Evolutionary conservation across 2,329 filamentous ascomycete species (phyloP), one percentile per base, ranked within the genome.

Genomic region (Calonectria ilicicola): DNA sequence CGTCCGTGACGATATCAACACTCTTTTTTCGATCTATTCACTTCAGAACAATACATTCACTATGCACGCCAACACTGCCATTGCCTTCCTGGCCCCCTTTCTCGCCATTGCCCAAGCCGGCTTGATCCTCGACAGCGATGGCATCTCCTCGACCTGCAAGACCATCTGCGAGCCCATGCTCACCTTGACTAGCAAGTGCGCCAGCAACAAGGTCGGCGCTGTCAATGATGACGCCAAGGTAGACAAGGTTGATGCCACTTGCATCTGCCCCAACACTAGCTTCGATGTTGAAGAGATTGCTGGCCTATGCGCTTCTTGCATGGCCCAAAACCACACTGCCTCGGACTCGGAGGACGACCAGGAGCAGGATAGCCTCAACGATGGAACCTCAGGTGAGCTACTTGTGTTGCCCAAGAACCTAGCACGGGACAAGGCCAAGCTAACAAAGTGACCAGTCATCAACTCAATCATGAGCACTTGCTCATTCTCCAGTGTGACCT

Each of bases 21-120:
- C 5, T 21, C 42, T 44, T 19, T 19, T 44, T 44, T 19, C n/a
- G 19, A 44, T 44, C 3, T 44, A 44, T 44, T 7, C n/a, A n/a
- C n/a, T n/a, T n/a, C n/a, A n/a, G 21, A n/a, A 44, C 19, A 9
- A n/a, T 21, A 44, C n/a, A 56, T 23, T 38, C 53, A 38, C 10
- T 10, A 58, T 58, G 53, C 53, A 58, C 53, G 53, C 53, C n/a
- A 58, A 58, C 29, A 58, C 53, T n/a, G 53, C 53, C 32, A 58
- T 58, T 23, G 53, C 53, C 29, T 58, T 58, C 29, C n/a, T 58
- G 29, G 29, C 29, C 53, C 53, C 53, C 32, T 58, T 58, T 4
- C 35, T 58, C 6, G 53, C 35, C 53, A 29, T 58, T 14, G 53
- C 29, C 21, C 53, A 38, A 58, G 53, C 53, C 15, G 53, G 53